Evolutionary conservation across 345 rosid genomes (phyloP).

Genomic region (Camelina neglecta): DNA sequence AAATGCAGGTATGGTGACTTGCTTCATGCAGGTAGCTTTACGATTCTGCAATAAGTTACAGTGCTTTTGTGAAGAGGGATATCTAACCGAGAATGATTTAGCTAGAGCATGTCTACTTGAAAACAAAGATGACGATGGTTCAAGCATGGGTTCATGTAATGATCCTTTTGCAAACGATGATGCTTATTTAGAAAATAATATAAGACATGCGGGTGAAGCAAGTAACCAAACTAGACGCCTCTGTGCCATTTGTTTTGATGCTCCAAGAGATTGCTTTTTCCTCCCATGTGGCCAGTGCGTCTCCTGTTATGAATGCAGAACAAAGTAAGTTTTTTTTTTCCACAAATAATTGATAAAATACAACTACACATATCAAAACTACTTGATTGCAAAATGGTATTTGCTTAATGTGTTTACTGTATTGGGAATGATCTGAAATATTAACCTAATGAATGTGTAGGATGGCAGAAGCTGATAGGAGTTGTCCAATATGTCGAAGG

Average conservation of each 20-base stretch:
- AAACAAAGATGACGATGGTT: too few species aligned
- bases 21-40: too few species aligned
- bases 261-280: constrained; percentile 86
- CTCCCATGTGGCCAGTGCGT: constrained; percentile 94
- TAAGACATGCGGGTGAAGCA: constrained; percentile 51
- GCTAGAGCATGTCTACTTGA: too few species aligned
- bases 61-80: too few species aligned
- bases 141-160: too few species aligned
- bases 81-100: too few species aligned
- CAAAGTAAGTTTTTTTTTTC: constrained; percentile 35
- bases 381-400: not conserved
- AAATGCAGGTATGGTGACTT: too few species aligned
- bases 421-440: not conserved
- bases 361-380: not conserved
- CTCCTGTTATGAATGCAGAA: constrained; percentile 80
- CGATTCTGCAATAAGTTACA: too few species aligned
- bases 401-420: not conserved
- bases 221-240: constrained; percentile 58
- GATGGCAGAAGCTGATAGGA: constrained; percentile 64
- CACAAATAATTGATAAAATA: not conserved
- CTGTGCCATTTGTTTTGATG: constrained; percentile 88
- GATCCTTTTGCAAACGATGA: constrained; percentile 55
- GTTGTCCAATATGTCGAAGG: constrained; percentile 73
- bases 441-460: constrained; percentile 47
- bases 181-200: constrained; percentile 56